A percentile compares a stretch with the other conserved stretches of the same genome.
Evolutionary conservation across 164 flowering plant genomes (phyloP).

Genomic region (Chimonanthus salicifolius): DNA sequence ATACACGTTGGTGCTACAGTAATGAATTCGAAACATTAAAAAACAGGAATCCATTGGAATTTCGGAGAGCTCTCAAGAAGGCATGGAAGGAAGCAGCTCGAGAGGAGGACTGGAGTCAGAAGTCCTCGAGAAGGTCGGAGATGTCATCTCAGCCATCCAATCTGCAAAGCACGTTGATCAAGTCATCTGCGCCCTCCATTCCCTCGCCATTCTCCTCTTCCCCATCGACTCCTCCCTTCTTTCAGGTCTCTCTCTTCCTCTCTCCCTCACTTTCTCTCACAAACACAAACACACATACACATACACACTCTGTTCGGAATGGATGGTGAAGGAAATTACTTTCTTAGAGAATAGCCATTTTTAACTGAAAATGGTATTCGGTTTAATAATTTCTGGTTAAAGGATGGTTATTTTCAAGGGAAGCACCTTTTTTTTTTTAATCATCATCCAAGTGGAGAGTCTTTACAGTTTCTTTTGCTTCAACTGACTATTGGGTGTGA

Average conservation of each 20-base stretch:
- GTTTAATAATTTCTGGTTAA: too few species aligned
- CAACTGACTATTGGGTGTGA: neutral
- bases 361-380: neutral
- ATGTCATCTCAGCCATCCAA: constrained; percentile 36
- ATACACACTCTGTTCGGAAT: too few species aligned
- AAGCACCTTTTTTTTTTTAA: too few species aligned
- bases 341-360: neutral
- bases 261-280: neutral
- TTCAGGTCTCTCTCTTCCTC: constrained; percentile 34
- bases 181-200: constrained; percentile 68
- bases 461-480: neutral
- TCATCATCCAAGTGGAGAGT: too few species aligned
- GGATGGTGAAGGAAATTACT: neutral
- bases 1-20: too few species aligned
- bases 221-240: constrained; percentile 59
- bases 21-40: too few species aligned
- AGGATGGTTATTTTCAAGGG: too few species aligned
- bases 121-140: constrained; percentile 50
- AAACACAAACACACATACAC: too few species aligned
- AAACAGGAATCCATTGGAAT: too few species aligned
- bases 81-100: neutral
- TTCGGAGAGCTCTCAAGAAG: neutral
- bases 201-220: constrained; percentile 63
- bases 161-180: constrained; percentile 65
- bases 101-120: constrained; percentile 19